Conservation (phyloP, 176 grass and related monocot genomes). For the Alopecurus myosuroides region DNA sequence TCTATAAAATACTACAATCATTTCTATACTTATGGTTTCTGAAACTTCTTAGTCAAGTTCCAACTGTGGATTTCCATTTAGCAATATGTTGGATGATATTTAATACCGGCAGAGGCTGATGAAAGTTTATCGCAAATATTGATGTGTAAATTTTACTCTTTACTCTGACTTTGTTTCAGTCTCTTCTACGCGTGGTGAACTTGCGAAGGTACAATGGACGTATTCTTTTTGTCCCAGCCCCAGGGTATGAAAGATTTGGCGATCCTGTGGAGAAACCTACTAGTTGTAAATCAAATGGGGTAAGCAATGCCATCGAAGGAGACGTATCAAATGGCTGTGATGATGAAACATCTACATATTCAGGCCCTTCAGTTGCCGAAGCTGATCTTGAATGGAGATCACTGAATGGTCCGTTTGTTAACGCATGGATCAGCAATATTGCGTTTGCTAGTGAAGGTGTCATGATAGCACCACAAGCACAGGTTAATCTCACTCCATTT, state of each 20-base stretch:
- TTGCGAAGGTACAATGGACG: slow-evolving; percentile 67
- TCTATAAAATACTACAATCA: not conserved
- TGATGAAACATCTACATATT: slow-evolving; percentile 35
- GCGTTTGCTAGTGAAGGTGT: slow-evolving; percentile 64
- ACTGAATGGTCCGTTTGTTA: slow-evolving; percentile 79
- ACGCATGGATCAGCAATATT: slow-evolving; percentile 81
- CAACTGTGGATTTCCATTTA: not conserved
- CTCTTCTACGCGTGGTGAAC: slow-evolving; percentile 57
- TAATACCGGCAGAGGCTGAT: not conserved
- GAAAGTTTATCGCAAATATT: not conserved
- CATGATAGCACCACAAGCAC: slow-evolving; percentile 82
- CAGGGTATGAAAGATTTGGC: slow-evolving; percentile 73
- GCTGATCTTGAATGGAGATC: slow-evolving; percentile 67
- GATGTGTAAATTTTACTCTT: slow-evolving; percentile 2
- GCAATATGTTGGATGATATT: not conserved
- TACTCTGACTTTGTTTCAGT: slow-evolving; percentile 50
- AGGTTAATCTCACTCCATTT: slow-evolving; percentile 35
- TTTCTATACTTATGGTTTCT: not conserved
- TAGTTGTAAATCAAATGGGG: slow-evolving; percentile 8
- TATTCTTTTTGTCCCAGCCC: slow-evolving; percentile 70
- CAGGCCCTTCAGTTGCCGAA: slow-evolving; percentile 42
- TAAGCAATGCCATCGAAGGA: slow-evolving; percentile 10
- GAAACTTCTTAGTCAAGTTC: not conserved
- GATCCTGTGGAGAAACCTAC: slow-evolving; percentile 42
- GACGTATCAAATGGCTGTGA: slow-evolving; percentile 12